Conservation (phyloP, 331 rosid genomes). For the Malus hybrid region DNA sequence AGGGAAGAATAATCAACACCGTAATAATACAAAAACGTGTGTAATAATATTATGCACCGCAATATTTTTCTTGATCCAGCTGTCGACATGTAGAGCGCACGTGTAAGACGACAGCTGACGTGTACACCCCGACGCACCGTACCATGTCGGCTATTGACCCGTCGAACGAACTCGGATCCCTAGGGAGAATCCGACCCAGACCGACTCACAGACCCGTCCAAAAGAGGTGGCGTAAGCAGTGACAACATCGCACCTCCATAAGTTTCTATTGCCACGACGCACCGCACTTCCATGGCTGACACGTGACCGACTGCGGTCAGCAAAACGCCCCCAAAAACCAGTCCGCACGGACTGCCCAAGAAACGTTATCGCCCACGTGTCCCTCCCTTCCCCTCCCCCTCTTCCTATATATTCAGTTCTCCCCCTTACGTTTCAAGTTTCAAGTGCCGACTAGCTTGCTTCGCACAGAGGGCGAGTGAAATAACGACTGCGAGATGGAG, state of each 20-base stretch:
- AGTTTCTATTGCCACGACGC: slow-evolving; percentile 40
- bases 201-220: slow-evolving; percentile 48
- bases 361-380: slow-evolving; percentile 67
- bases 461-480: neutral
- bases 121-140: slow-evolving; percentile 14
- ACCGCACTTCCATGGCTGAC: slow-evolving; percentile 25
- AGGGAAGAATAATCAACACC: too few species aligned
- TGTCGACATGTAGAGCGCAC: neutral
- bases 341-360: slow-evolving; percentile 6
- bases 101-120: slow-evolving; percentile 12
- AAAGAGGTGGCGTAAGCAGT: slow-evolving; percentile 74
- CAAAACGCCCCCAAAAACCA: neutral
- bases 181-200: slow-evolving; percentile 8
- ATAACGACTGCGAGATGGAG: neutral
- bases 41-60: neutral
- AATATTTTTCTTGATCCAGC: neutral
- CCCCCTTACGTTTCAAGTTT: slow-evolving; percentile 61
- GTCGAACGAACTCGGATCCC: slow-evolving; percentile 37
- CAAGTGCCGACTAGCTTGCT: slow-evolving; percentile 46
- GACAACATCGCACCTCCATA: slow-evolving; percentile 53
- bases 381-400: neutral
- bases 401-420: slow-evolving; percentile 42
- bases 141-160: slow-evolving; percentile 4
- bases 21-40: neutral
- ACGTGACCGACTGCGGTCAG: slow-evolving; percentile 37